Evolutionary conservation across 495 filamentous ascomycete species (phyloP), one percentile per base, ranked within the genome.

Genomic region (Aspergillus avenaceus): DNA sequence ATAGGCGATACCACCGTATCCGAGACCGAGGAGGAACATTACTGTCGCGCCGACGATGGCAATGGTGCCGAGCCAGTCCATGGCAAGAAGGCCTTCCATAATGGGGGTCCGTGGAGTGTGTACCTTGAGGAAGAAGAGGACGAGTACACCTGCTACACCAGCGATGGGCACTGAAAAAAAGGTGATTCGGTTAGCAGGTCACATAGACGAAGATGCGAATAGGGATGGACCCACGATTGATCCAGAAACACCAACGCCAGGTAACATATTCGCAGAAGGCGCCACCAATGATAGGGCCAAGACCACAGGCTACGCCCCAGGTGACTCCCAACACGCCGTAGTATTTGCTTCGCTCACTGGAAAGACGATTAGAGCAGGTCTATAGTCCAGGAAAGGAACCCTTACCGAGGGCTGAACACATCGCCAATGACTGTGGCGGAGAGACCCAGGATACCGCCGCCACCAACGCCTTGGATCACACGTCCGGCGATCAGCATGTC

Each of bases 391-490:
- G n/a, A 13, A 4, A 29, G 16, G 22, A 16, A 12, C n/a, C 47
- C 59, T 21, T 61, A 78, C 65, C 81, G 70, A 74, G 88, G 77
- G 50, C 82, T 84, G 67, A 92, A 91, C 45, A 92, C 59, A 70
- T 96, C 90, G 9, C 82, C 81, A 47, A 96, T 90, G 53, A 76
- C 81, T 41, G 95, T 90, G 61, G 92, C 90, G 26, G 87, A 84
- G 56, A 95, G 64, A 14, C 87, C 83, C 18, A 92, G 75, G 37
- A 91, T 77, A 2, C 90, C 91, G 45, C 90, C 91, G 25, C 86
- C 88, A 5, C 89, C 90, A 13, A 86, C 66, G 41, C 91, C 90
- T 63, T 96, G 90, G 37, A 96, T 70, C 1, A 85, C 84, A 61
- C 90, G 66, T n/a, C 84, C 87, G 1, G 79, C 80, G 38, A 96